Conservation (phyloP, 345 rosid genomes). For the Pugionium cornutum region DNA sequence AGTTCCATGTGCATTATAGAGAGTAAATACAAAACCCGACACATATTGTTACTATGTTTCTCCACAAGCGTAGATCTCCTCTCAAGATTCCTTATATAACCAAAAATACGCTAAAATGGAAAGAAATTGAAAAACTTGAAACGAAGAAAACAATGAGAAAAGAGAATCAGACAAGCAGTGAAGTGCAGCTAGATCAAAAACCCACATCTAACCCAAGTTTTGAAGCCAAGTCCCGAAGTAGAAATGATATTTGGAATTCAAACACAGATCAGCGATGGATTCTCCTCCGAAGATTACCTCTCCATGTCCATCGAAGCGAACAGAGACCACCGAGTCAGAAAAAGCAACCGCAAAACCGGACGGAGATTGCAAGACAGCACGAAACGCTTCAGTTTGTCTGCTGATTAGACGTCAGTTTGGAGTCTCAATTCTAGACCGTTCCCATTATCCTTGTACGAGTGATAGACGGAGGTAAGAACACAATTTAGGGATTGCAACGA, state of each 20-base stretch:
- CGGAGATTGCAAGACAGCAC: constrained; percentile 28
- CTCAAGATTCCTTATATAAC: no score
- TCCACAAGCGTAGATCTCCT: no score
- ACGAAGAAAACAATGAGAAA: not conserved
- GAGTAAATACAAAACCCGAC: no score
- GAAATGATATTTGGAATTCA: no score
- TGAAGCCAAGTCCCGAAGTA: no score
- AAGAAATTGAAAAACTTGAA: not conserved
- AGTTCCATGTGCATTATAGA: no score
- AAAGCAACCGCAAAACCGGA: constrained; percentile 23
- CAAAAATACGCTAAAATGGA: no score
- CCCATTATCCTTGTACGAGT: no score
- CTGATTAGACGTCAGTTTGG: not conserved
- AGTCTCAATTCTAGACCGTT: not conserved
- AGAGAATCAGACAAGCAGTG: not conserved
- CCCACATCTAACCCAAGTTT: no score
- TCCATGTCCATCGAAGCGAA: constrained; percentile 47
- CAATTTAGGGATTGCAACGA: constrained; percentile 31
- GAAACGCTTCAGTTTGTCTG: not conserved
- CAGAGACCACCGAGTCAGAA: constrained; percentile 41
- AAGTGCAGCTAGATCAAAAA: not conserved
- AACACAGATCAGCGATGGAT: not conserved
- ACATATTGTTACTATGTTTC: no score
- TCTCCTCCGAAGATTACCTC: constrained; percentile 42
- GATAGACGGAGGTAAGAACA: constrained; percentile 4